Percentiles rank a stretch among this genome's conserved stretches.
phyloP scores from a whole-genome alignment of 176 grass and related monocot genomes.

The Musa itinerans region DNA sequence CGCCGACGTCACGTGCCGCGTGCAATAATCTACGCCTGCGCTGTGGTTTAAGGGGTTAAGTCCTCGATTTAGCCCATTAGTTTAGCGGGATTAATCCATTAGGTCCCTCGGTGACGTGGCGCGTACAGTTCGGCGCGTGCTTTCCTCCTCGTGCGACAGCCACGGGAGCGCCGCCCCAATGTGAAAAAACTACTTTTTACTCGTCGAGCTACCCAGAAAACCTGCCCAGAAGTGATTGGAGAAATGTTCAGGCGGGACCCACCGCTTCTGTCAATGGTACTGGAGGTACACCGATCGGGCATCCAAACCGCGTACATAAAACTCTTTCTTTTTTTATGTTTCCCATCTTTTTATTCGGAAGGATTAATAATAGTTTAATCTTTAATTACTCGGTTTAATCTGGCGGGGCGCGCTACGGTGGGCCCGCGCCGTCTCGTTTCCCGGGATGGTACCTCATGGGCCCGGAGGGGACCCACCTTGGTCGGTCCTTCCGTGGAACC shows the following conservation, averaged over 20 bases:
- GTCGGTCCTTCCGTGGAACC: neutral
- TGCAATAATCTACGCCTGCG: neutral
- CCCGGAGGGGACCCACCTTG: neutral
- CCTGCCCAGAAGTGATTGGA: too few relatives aligned
- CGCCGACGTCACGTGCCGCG: constrained; percentile 1
- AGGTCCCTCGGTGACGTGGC: neutral
- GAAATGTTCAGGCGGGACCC: too few relatives aligned
- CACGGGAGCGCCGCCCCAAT: neutral
- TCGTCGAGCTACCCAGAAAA: too few relatives aligned
- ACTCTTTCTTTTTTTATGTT: neutral
- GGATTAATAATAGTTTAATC: neutral
- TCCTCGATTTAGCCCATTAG: neutral
- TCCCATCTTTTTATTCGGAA: neutral
- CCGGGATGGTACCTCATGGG: neutral
- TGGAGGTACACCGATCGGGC: too few relatives aligned
- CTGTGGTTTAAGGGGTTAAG: neutral
- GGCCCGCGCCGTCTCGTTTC: neutral
- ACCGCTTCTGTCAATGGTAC: too few relatives aligned
- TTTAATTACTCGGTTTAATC: neutral
- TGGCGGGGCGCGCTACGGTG: neutral
- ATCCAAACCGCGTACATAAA: too few relatives aligned
- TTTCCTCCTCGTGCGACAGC: constrained; percentile 1
- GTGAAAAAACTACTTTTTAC: neutral
- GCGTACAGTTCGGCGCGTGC: constrained; percentile 5
- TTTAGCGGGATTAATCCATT: neutral